These are phyloP conservation scores for Termitomyces sp. DNA, from an alignment of 768 basidiomycete species.

Conservation along the genomic window DNA sequence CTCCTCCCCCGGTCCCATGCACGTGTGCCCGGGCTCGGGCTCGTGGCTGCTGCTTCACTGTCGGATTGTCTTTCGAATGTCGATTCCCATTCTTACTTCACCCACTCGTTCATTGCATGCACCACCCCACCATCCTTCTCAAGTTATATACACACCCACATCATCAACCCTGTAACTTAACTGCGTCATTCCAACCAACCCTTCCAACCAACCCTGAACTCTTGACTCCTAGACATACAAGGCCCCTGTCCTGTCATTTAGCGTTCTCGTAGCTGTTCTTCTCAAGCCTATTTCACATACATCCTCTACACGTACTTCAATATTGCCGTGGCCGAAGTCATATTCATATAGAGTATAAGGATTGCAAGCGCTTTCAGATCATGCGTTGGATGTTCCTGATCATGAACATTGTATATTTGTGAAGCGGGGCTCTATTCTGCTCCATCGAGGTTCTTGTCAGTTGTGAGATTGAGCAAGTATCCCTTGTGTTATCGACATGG, in stretches of 20 bases:
- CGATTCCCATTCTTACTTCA: neutral
- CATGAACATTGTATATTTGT: neutral
- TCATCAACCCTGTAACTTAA: constrained; percentile 1
- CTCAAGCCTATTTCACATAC: neutral
- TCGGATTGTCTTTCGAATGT: neutral
- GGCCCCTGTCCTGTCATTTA: neutral
- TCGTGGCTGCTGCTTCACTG: neutral
- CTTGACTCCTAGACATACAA: constrained; percentile 1
- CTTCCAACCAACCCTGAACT: neutral
- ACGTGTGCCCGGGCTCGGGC: constrained; percentile 8
- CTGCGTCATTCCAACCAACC: neutral
- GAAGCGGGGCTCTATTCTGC: no score
- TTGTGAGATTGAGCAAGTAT: neutral
- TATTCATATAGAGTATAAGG: neutral
- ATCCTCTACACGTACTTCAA: neutral
- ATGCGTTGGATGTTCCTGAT: no score
- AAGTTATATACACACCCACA: neutral
- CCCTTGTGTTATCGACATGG: neutral
- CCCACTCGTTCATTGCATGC: neutral
- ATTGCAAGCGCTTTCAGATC: neutral
- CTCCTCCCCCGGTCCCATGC: neutral
- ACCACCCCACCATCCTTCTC: neutral
- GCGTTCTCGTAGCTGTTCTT: neutral
- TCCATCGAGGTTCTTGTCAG: neutral
- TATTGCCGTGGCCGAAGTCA: neutral